Percentiles rank a stretch among this genome's conserved stretches.
Evolutionary conservation across 805 yeast genomes (phyloP).

Genomic region (Candida quercuum): DNA sequence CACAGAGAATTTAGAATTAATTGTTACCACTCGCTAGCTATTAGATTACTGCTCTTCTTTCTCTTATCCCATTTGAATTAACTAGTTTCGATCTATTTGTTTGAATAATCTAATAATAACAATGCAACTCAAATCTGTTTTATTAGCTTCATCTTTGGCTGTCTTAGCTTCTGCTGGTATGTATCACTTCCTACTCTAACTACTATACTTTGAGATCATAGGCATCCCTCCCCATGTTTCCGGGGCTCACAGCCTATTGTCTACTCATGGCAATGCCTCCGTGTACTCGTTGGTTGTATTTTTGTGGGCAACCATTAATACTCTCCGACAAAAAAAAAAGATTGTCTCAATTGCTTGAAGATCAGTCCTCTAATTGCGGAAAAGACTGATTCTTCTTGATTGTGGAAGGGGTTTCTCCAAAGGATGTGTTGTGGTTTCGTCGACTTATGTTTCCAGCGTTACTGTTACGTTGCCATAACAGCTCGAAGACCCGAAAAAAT

Average conservation of each 20-base stretch:
- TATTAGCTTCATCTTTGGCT: conserved; percentile 44
- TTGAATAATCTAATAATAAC: not conserved
- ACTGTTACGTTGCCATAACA: too few species aligned
- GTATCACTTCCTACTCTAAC: conserved; percentile 22
- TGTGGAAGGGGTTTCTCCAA: too few species aligned
- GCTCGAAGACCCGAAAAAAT: too few species aligned
- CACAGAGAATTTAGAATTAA: too few species aligned
- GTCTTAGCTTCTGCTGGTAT: conserved; percentile 40
- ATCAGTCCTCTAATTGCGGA: too few species aligned
- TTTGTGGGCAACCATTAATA: too few species aligned
- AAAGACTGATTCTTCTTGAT: too few species aligned
- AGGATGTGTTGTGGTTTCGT: too few species aligned
- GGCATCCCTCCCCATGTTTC: conserved; percentile 1
- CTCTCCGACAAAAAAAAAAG: not conserved
- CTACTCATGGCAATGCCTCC: not conserved
- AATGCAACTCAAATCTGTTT: conserved; percentile 54
- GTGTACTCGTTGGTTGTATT: too few species aligned
- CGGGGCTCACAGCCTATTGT: not conserved
- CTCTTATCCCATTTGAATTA: not conserved
- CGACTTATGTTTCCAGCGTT: too few species aligned
- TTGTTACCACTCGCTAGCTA: not conserved
- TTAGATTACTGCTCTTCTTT: not conserved
- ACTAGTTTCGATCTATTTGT: not conserved
- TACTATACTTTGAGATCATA: not conserved
- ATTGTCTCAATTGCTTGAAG: not conserved